A percentile compares a stretch with the other conserved stretches of the same genome.
Evolutionary conservation across 257 asterid species (phyloP).

Genomic region (Sherardia arvensis): DNA sequence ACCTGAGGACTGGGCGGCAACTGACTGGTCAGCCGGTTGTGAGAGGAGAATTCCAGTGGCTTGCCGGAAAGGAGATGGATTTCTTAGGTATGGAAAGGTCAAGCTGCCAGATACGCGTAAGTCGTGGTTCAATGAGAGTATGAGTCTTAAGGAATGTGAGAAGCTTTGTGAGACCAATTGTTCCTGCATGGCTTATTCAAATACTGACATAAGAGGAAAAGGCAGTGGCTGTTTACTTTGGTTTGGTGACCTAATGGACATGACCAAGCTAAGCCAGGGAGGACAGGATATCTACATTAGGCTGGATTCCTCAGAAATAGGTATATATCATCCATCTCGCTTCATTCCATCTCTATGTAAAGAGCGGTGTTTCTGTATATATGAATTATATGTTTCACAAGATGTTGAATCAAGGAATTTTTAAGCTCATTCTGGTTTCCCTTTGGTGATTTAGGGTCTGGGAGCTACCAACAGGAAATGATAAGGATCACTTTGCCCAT

Average conservation of each 20-base stretch:
- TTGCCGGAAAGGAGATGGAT: constrained; percentile 18
- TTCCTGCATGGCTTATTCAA: constrained; percentile 26
- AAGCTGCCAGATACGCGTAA: constrained; percentile 26
- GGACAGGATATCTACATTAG: constrained; percentile 25
- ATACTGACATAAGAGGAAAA: constrained; percentile 13
- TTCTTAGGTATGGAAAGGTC: constrained; percentile 11
- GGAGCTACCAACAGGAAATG: neutral
- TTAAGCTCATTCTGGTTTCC: neutral
- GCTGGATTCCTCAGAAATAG: constrained; percentile 19
- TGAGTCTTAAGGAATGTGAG: constrained; percentile 18
- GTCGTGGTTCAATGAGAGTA: constrained; percentile 14
- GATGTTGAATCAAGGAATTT: neutral
- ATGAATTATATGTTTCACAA: neutral
- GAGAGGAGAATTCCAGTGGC: constrained; percentile 15
- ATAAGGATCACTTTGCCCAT: constrained; percentile 8
- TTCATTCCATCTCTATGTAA: neutral
- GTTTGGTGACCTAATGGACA: constrained; percentile 25
- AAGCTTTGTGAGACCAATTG: constrained; percentile 24
- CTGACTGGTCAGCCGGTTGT: constrained; percentile 26
- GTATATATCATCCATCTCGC: constrained; percentile 14
- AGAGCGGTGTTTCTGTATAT: neutral
- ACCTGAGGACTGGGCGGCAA: constrained; percentile 14
- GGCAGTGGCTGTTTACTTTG: constrained; percentile 35
- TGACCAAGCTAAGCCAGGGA: neutral
- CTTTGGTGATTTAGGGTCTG: constrained; percentile 6